phyloP scores from a whole-genome alignment of 192 early-diverging fungal species.

The Entomortierella lignicola region DNA sequence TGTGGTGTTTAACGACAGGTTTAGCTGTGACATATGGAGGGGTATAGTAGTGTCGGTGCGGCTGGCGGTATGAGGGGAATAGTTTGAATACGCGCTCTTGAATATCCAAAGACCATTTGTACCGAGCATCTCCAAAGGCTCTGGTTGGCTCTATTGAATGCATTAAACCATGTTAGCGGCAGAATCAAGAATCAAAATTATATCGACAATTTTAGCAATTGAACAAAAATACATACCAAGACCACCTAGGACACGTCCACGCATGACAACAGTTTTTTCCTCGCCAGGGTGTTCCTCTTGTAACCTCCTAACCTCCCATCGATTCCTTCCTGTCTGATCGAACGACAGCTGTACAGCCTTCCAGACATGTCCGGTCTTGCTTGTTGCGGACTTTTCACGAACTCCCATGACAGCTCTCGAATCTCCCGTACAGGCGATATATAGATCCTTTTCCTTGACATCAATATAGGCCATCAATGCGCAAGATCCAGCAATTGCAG shows the following conservation, averaged over 20 bases:
- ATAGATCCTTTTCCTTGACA: slow-evolving; percentile 56
- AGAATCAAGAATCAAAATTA: not conserved
- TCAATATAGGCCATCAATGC: slow-evolving; percentile 67
- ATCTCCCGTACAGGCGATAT: slow-evolving; percentile 66
- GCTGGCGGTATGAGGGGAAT: slow-evolving; percentile 53
- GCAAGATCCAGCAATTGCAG: slow-evolving; percentile 63
- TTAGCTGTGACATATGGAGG: slow-evolving; percentile 85
- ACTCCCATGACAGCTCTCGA: slow-evolving; percentile 63
- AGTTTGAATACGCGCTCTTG: slow-evolving; percentile 49
- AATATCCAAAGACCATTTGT: slow-evolving; percentile 48
- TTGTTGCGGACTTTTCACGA: slow-evolving; percentile 17
- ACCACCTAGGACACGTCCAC: slow-evolving; percentile 72
- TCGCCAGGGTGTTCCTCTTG: slow-evolving; percentile 81
- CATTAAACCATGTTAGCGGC: not conserved
- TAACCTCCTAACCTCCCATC: slow-evolving; percentile 64
- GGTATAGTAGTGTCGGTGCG: slow-evolving; percentile 60
- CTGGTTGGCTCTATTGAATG: slow-evolving; percentile 54
- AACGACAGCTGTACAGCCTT: slow-evolving; percentile 68
- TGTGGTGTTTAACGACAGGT: slow-evolving; percentile 75
- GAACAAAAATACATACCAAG: slow-evolving; percentile 22
- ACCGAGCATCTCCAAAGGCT: slow-evolving; percentile 78
- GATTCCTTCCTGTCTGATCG: slow-evolving; percentile 73
- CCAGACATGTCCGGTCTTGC: slow-evolving; percentile 43
- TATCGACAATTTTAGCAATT: not conserved
- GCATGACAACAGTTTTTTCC: slow-evolving; percentile 64